Conservation (phyloP, 192 early-diverging fungal species). For the Coemansia sp. region DNA sequence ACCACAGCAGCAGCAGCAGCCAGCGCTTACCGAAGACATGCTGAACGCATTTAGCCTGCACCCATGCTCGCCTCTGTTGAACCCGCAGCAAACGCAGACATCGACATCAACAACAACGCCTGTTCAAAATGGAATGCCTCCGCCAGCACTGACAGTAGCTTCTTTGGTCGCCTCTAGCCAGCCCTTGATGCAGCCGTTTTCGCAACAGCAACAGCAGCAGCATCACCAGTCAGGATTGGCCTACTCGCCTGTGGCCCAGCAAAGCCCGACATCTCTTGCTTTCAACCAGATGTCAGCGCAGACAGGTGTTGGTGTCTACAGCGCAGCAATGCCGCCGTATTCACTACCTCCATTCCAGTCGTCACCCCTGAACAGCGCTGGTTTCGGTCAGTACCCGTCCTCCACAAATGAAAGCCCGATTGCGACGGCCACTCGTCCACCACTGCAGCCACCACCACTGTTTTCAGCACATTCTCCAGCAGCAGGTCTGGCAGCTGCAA, state of each 20-base stretch:
- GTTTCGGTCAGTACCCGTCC: constrained; percentile 5
- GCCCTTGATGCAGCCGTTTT: constrained; percentile 20
- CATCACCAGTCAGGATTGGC: constrained; percentile 10
- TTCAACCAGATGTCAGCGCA: constrained; percentile 6
- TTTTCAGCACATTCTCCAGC: background rate
- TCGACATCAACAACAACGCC: constrained; percentile 6
- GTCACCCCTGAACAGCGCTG: constrained; percentile 11
- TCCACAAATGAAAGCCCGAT: constrained; percentile 12
- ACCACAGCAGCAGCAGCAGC: constrained; percentile 22
- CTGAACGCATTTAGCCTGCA: constrained; percentile 33
- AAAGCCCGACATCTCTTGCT: constrained; percentile 23
- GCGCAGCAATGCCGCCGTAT: constrained; percentile 14
- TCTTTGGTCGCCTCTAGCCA: background rate
- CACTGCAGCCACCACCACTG: background rate
- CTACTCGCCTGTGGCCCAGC: constrained; percentile 15
- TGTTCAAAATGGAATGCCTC: background rate
- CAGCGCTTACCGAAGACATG: constrained; percentile 33
- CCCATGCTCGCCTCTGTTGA: constrained; percentile 30
- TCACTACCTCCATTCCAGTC: constrained; percentile 26
- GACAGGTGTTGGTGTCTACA: constrained; percentile 9
- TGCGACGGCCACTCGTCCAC: constrained; percentile 5
- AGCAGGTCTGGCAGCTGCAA: background rate
- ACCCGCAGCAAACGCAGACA: constrained; percentile 11
- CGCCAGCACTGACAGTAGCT: background rate
- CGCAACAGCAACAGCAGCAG: constrained; percentile 7